Base-by-base conservation (phyloP, 106 monocot genomes). In the Dactylorhiza incarnata region DNA sequence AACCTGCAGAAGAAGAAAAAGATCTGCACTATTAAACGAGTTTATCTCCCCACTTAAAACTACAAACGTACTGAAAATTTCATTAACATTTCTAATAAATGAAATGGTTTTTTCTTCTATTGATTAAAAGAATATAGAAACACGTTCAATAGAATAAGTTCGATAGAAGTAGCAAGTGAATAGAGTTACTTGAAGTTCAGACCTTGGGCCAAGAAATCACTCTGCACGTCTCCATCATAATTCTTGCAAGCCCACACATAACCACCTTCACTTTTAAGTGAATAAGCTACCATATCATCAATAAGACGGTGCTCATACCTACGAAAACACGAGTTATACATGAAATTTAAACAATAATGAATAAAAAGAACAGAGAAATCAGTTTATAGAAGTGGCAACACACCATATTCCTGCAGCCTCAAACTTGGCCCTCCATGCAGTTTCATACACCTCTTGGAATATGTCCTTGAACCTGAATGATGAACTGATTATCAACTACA, bases 281-380 rank as follows among this genome's bases (percentile, higher is more conserved):
- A 93, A 89, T 97, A 97, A 14, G 96, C 96, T 77, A 97, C 96
- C 96, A 97, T 97, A 82, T 97, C 96, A 82, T 97, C 96, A 76
- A 97, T 97, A 7, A 97, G 86, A 17, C 96, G 85, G 73, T 97
- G 96, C 59, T 97, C 96, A 83, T 97, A 97, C 96, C 96, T 97
- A 74, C 59, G 19, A 82, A 29, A 69, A 62, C 16, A 78, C 81
- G 10, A 83, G 19, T 23, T 20, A 25, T 50, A 8, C 16, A 82
- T 56, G 50, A 72, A 15, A 77, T 29, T 45, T 74, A 87, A 45
- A 75, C 19, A 49, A 9, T 49, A 26, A 55, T 2, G 24, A 2
- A 51, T 15, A 50, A 22, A 37, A 65, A 26, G 51, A 25, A 13
- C 54, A 49, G 11, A 46, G 14, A 17, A 19, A 48, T 48, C 73